Evolutionary conservation across 1,139 yeast species (phyloP).

Genomic region (Blastobotrys serpentis): DNA sequence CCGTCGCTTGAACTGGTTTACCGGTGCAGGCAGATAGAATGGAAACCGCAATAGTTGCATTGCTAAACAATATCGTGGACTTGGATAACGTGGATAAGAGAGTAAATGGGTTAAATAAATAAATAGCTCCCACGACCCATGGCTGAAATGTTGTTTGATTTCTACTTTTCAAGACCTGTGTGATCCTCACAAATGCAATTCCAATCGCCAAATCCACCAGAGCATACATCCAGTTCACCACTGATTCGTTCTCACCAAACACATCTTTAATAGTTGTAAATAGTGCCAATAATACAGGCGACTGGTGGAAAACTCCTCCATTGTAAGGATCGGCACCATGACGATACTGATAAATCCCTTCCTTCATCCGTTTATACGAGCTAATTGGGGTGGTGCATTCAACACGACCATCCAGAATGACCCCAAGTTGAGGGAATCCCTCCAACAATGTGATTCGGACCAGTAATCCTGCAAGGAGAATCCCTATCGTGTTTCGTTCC

Average conservation of each 20-base stretch:
- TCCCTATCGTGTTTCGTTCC: conserved; percentile 3
- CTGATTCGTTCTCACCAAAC: conserved; percentile 24
- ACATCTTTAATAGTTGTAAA: conserved; percentile 43
- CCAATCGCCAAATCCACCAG: conserved; percentile 45
- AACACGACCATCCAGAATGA: conserved; percentile 52
- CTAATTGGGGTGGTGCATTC: conserved; percentile 80
- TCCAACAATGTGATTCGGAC: conserved; percentile 28
- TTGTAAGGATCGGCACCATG: conserved; percentile 66
- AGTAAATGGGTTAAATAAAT: conserved; percentile 76
- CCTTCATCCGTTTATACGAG: conserved; percentile 65
- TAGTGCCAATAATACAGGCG: conserved; percentile 64
- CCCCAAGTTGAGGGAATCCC: conserved; percentile 35
- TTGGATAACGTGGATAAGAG: conserved; percentile 66
- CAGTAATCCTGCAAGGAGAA: conserved; percentile 24
- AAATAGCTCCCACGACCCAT: conserved; percentile 48
- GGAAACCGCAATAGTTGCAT: conserved; percentile 54
- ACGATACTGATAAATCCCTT: conserved; percentile 71
- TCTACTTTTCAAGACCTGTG: conserved; percentile 18
- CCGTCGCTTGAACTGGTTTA: conserved; percentile 48
- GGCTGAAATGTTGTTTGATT: conserved; percentile 23
- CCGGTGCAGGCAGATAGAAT: conserved; percentile 48
- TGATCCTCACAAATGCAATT: conserved; percentile 45
- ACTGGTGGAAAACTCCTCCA: conserved; percentile 83
- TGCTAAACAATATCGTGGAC: conserved; percentile 63
- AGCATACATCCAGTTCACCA: conserved; percentile 41